Evolutionary conservation across 768 basidiomycete genomes (phyloP), one percentile per base, ranked within the genome.

Genomic region (Coprinopsis sp.): DNA sequence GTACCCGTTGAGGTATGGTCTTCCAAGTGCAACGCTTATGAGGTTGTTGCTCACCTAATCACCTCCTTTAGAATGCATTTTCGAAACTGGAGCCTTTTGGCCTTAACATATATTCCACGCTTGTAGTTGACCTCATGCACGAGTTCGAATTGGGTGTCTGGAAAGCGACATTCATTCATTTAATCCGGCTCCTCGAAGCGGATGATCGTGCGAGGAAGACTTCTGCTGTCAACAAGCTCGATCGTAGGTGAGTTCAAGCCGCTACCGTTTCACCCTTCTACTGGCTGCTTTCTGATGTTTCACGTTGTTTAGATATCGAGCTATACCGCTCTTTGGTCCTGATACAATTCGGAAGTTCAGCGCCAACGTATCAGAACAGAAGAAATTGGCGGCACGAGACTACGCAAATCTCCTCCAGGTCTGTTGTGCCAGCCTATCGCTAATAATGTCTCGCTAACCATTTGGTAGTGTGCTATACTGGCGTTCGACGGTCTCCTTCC

Each of bases 351-450:
- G 58, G 0, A 28, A 46, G 3, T 68, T 69, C 37, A 37, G 41
- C 7, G 37, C 42, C 0, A 63, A 62, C 41, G 52, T 62, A 0
- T 58, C 61, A 0, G 55, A 62, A 4, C 51, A 64, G 53, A 54
- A 56, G 27, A 54, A 64, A 6, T 44, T 57, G 6, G 58, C 58
- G 3, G 67, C 63, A 12, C 46, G 58, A 1, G 62, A 69, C 38
- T 69, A 59, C 23, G 63, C 67, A 31, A 61, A 70, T 19, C 38
- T 68, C 5, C 54, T 69, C 0, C 65, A 69, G 56, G 68, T 60
- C 44, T 38, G 14, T n/a, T 8, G 8, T 18, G 19, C 29, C 21
- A 21, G 7, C 21, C 2, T 28, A 30, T 4, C 24, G 25, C 48
- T 18, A 33, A 31, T 7, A 10, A 40, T 8, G 18, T 16, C 8